Conservation (phyloP, 169 alveolate genomes). For the Besnoitia besnoiti region DNA sequence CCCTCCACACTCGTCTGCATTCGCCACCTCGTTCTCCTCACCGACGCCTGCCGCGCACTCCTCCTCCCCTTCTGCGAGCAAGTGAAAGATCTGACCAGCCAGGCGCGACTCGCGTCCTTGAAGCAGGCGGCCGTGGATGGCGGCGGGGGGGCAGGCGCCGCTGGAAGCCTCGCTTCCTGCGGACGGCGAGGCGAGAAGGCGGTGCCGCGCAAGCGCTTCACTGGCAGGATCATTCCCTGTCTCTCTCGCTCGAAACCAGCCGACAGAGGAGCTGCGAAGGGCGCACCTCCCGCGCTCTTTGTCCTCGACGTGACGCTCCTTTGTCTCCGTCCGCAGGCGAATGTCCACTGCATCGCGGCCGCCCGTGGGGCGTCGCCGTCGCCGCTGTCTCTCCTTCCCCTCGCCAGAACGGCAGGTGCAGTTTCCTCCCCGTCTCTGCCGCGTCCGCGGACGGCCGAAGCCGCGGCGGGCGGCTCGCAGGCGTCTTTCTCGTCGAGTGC, state of each 20-base stretch:
- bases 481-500: too few relatives aligned
- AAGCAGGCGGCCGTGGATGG: too few relatives aligned
- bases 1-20: constrained; percentile 3
- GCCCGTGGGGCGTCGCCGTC: neutral
- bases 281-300: too few relatives aligned
- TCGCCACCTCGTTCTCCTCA: neutral
- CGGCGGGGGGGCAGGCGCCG: neutral
- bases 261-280: too few relatives aligned
- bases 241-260: too few relatives aligned
- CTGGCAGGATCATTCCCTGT: neutral
- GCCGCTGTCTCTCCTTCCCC: too few relatives aligned
- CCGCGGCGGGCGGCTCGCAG: too few relatives aligned
- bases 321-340: constrained; percentile 16
- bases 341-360: neutral
- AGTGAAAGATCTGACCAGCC: neutral
- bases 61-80: neutral
- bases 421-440: too few relatives aligned
- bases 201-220: neutral
- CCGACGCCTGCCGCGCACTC: constrained; percentile 6
- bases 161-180: neutral
- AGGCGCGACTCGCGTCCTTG: too few relatives aligned
- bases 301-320: constrained; percentile 1
- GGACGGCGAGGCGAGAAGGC: too few relatives aligned
- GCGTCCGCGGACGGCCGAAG: too few relatives aligned
- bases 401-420: too few relatives aligned